phyloP scores from a whole-genome alignment of 139 green algal species.

The Chlorella sp. region DNA sequence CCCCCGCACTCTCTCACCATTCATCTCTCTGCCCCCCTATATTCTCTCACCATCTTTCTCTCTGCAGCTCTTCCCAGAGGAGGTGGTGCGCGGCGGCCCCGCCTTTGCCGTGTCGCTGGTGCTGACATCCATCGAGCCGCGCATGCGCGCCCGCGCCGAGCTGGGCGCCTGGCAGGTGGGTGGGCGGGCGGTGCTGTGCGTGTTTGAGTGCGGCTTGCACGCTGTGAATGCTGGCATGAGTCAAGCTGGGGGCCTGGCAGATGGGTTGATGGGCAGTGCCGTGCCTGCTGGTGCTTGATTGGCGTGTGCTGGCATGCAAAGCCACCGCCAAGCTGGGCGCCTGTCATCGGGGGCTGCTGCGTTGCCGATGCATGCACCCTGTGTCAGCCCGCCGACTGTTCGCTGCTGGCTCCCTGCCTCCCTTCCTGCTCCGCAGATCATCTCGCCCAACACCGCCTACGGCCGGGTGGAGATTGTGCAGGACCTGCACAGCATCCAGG shows the following conservation, averaged over 20 bases:
- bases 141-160: constrained; percentile 80
- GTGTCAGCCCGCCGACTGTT: too few species aligned
- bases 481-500: constrained; percentile 84
- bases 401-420: too few species aligned
- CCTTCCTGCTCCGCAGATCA: constrained; percentile 71
- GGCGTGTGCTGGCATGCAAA: too few species aligned
- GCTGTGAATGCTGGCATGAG: too few species aligned
- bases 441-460: constrained; percentile 68
- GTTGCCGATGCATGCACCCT: too few species aligned
- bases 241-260: constrained; percentile 90
- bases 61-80: constrained; percentile 87
- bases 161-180: constrained; percentile 83
- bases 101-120: constrained; percentile 92
- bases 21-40: not conserved
- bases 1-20: not conserved
- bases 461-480: constrained; percentile 80
- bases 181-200: too few species aligned
- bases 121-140: constrained; percentile 77
- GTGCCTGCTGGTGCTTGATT: too few species aligned
- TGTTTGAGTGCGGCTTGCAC: too few species aligned
- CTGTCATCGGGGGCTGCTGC: too few species aligned
- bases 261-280: too few species aligned
- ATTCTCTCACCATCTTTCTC: not conserved
- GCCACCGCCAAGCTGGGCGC: too few species aligned
- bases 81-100: constrained; percentile 90